Percentiles rank a stretch among this genome's conserved stretches.
Conservation (phyloP, 345 rosid genomes). For the Erysimum cheiranthoides region DNA sequence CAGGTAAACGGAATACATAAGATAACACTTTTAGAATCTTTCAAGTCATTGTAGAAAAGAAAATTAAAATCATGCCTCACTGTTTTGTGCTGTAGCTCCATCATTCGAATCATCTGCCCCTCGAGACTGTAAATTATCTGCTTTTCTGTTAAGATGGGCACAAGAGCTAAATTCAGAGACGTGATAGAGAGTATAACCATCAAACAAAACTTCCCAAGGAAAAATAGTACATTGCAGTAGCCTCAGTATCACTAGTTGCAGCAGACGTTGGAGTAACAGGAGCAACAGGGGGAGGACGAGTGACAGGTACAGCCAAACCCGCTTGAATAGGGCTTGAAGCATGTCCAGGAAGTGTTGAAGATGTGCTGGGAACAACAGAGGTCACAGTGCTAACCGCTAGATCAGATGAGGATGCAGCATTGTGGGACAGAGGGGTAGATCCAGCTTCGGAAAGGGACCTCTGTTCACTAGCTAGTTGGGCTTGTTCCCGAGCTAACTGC, state of each 20-base stretch:
- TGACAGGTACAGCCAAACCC: conserved; percentile 58
- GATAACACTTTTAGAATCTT: conserved; percentile 7
- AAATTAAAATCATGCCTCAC: conserved; percentile 59
- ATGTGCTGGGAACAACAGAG: conserved; percentile 55
- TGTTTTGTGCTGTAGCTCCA: conserved; percentile 59
- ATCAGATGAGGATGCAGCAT: conserved; percentile 52
- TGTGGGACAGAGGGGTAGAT: conserved; percentile 52
- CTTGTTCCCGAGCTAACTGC: conserved; percentile 97
- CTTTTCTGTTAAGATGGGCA: conserved; percentile 47
- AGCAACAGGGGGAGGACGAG: conserved; percentile 50
- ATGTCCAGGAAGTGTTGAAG: conserved; percentile 47
- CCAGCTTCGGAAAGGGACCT: conserved; percentile 52
- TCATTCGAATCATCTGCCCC: conserved; percentile 49
- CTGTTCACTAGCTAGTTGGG: conserved; percentile 60
- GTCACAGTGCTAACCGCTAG: conserved; percentile 49
- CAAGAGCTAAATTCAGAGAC: conserved; percentile 19
- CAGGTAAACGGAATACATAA: conserved; percentile 1
- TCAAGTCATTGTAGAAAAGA: conserved; percentile 3
- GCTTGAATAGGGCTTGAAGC: conserved; percentile 71
- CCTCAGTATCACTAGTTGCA: conserved; percentile 49
- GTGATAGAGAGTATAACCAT: conserved; percentile 1
- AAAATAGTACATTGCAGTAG: conserved; percentile 55
- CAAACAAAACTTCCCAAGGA: conserved; percentile 33
- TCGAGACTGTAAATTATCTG: conserved; percentile 53
- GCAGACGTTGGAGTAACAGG: conserved; percentile 52